Conservation (phyloP, 2,329 filamentous ascomycete species). For the Amauroascus niger region DNA sequence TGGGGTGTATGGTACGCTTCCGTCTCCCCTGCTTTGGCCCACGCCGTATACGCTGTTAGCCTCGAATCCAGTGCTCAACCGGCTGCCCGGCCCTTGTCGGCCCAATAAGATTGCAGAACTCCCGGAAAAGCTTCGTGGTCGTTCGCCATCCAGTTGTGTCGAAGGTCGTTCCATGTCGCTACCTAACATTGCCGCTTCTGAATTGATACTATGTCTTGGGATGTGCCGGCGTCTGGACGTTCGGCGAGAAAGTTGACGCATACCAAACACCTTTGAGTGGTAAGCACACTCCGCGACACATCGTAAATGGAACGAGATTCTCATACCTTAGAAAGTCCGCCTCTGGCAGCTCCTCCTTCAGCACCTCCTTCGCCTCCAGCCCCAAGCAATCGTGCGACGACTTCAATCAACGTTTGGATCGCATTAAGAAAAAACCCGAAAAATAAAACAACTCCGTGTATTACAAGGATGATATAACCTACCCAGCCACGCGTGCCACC, state of each 20-base stretch:
- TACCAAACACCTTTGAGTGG: conserved; percentile 60
- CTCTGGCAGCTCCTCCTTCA: conserved; percentile 58
- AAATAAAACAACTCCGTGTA: conserved; percentile 75
- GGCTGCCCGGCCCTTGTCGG: conserved; percentile 38
- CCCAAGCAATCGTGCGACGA: conserved; percentile 69
- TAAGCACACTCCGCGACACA: background rate
- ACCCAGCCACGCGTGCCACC: conserved; percentile 86
- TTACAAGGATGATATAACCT: conserved; percentile 77
- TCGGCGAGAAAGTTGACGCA: conserved; percentile 74
- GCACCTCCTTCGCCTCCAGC: conserved; percentile 59
- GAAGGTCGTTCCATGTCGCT: conserved; percentile 57
- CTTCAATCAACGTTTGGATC: conserved; percentile 80
- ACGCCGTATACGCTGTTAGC: conserved; percentile 40
- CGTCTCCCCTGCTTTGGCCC: conserved; percentile 46
- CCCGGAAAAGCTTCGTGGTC: conserved; percentile 51
- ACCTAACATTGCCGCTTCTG: conserved; percentile 69
- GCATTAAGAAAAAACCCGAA: conserved; percentile 93
- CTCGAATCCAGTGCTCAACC: conserved; percentile 47
- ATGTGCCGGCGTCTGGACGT: conserved; percentile 53
- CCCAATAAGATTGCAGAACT: conserved; percentile 55
- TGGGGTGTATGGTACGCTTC: conserved; percentile 55
- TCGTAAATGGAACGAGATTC: background rate
- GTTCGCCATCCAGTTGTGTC: conserved; percentile 43
- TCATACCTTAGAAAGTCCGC: conserved; percentile 66
- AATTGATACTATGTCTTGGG: conserved; percentile 71